A percentile compares a stretch with the other conserved stretches of the same genome.
Conservation (phyloP, 1,284 basidiomycete species). For the Moesziomyces parantarcticus region DNA sequence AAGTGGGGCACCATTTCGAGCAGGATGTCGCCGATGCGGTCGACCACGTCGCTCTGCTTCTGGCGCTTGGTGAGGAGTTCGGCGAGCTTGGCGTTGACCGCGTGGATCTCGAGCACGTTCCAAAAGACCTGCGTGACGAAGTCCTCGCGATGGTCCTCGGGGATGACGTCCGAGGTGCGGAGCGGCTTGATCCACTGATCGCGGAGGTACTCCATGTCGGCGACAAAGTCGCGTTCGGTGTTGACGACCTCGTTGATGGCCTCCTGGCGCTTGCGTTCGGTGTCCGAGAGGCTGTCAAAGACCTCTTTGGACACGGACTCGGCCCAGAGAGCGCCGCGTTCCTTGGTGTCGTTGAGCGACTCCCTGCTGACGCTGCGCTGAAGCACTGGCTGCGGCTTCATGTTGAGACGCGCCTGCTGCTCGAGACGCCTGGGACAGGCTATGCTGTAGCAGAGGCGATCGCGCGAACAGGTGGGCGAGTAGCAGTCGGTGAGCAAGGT, state of each 20-base stretch:
- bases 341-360: conserved; percentile 81
- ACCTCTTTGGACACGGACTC: conserved; percentile 95
- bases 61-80: conserved; percentile 96
- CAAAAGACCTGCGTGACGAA: conserved; percentile 97
- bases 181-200: conserved; percentile 91
- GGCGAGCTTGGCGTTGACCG: conserved; percentile 86
- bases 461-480: conserved; percentile 94
- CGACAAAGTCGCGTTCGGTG: conserved; percentile 96
- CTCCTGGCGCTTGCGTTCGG: conserved; percentile 95
- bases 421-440: conserved; percentile 93
- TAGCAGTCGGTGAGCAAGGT: conserved; percentile 97
- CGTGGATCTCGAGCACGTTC: conserved; percentile 95
- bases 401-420: conserved; percentile 85
- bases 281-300: conserved; percentile 87
- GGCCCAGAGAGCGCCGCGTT: conserved; percentile 85
- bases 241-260: conserved; percentile 99
- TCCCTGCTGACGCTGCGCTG: conserved; percentile 80
- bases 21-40: conserved; percentile 90
- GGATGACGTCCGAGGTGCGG: conserved; percentile 79
- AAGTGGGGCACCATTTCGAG: conserved; percentile 89
- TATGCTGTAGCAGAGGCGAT: conserved; percentile 93
- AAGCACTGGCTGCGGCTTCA: conserved; percentile 90
- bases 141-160: conserved; percentile 79
- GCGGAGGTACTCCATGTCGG: conserved; percentile 96
- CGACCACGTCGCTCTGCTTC: conserved; percentile 91